Base-by-base conservation (phyloP, 257 asterid genomes). In the Fraxinus pennsylvanica region DNA sequence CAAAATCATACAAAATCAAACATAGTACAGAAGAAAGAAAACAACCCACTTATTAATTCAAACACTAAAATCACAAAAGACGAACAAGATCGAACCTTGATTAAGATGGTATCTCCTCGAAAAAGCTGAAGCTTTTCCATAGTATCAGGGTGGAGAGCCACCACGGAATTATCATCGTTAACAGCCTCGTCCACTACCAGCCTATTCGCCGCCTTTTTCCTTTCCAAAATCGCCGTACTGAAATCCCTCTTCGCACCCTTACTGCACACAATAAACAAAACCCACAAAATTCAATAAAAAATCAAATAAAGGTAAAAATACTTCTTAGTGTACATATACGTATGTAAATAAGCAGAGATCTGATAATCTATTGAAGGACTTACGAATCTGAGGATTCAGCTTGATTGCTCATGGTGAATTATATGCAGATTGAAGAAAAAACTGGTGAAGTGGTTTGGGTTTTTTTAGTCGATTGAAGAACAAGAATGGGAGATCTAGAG, bases 81-180 rank as follows among this genome's bases (percentile, higher is more conserved):
- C 27, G 1, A 19, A 32, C 19, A 12, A 68, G 35, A 79, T 54
- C 25, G n/a, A 69, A 82, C 86, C 86, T 82, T 82, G 35, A 82
- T 78, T 73, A 82, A 75, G 36, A 82, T 77, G 43, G 86, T 82
- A 69, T 82, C 86, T 45, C 86, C 86, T 6, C 83, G 80, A 43
- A 82, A 82, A 82, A 82, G 78, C 81, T 82, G 86, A 22, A 82
- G 86, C 72, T 82, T 82, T 41, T 82, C 86, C 86, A 82, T 82
- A 22, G 86, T 82, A 22, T 69, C 80, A 74, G 86, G 86, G 29
- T 82, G 86, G 52, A 82, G 80, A 61, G 86, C 68, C n/a, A 82
- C 83, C 39, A 82, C 83, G 29, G 86, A 82, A 52, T 82, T 82
- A 36, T 82, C 86, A 75, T 82, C 86, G 38, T 82, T 82, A 29